Base-by-base conservation (phyloP, 352 stramenopile species). In the Phytophthora hibernalis region DNA sequence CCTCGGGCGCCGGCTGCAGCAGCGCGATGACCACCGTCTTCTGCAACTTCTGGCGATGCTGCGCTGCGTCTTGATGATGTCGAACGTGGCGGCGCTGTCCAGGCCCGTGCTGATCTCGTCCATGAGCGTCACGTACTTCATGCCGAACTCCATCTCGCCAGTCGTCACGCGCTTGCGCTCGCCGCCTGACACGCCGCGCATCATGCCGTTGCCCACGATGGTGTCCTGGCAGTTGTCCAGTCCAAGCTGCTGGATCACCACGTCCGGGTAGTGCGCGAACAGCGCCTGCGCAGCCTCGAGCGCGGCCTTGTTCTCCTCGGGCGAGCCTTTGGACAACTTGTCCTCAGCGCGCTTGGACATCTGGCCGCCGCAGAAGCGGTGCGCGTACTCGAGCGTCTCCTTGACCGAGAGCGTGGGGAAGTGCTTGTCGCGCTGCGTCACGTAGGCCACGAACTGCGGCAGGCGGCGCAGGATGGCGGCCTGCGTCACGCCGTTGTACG, bases 101-200 rank as follows among this genome's bases (percentile, higher is more conserved):
- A 90, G 73, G 4, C 81, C 81, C n/a, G 79, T 88, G 22, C 74
- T 85, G 76, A 88, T 83, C 62, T 89, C 75, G 69, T 98, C 92
- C 66, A 97, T 83, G 21, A 97, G 56, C 16, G 93, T 71, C 42
- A 97, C 77, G 54, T 82, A 87, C 65, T 87, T 83, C 47, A 79
- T 72, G 53, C 79, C 75, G 57, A 94, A 87, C 54, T 96, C 73
- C 84, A 99, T 98, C 75, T 93, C 82, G 26, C 83, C 85, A 12
- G 72, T 84, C 18, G 85, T 93, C 54, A 93, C 81, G 26, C 86
- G 82, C 68, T 90, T 90, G 30, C 82, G 74, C 45, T 94, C 83
- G 10, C 86, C 85, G 24, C 86, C 85, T 2, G 81, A 92, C 21
- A 94, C 72, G 12, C 86, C 86, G 26, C 81, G 75, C 24, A 91